Evolutionary conservation across 2,329 filamentous ascomycete genomes (phyloP).

Genomic region (Nigrospora oryzae): DNA sequence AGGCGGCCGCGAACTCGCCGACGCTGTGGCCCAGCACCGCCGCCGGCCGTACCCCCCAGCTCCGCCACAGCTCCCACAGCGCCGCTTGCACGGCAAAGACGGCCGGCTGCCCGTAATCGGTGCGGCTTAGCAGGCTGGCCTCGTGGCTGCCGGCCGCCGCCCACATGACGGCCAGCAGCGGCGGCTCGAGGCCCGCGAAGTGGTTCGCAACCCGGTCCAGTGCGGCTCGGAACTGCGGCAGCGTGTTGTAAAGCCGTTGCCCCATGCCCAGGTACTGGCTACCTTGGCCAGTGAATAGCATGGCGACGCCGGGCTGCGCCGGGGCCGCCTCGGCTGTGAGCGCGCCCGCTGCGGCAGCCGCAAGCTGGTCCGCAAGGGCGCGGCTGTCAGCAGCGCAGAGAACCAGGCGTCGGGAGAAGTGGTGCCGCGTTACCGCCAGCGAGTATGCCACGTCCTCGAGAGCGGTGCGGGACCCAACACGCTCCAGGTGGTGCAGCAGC

Average conservation of each 20-base stretch:
- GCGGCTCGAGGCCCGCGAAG: conserved; percentile 14
- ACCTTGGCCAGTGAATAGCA: conserved; percentile 28
- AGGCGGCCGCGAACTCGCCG: conserved; percentile 20
- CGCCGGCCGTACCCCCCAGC: conserved; percentile 18
- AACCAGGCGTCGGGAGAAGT: conserved; percentile 13
- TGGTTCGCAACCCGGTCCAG: conserved; percentile 11
- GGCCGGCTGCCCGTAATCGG: conserved; percentile 22
- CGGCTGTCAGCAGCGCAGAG: conserved; percentile 10
- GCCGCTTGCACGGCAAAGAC: conserved; percentile 23
- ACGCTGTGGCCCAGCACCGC: conserved; percentile 20
- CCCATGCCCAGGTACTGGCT: conserved; percentile 23
- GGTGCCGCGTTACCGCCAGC: conserved; percentile 19
- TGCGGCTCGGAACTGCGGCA: conserved; percentile 16
- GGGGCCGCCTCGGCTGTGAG: neutral
- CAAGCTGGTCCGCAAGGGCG: no score
- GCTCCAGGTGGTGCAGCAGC: conserved; percentile 7
- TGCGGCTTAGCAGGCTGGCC: conserved; percentile 15
- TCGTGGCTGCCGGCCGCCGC: conserved; percentile 11
- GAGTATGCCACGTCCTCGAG: conserved; percentile 18
- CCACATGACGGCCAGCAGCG: conserved; percentile 21
- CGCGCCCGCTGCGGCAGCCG: neutral
- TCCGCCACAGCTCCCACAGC: conserved; percentile 20
- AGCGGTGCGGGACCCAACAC: neutral
- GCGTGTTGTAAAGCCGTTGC: conserved; percentile 13
- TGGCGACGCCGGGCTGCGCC: conserved; percentile 11